Evolutionary conservation across 345 rosid genomes (phyloP).

Genomic region (Durio zibethinus): DNA sequence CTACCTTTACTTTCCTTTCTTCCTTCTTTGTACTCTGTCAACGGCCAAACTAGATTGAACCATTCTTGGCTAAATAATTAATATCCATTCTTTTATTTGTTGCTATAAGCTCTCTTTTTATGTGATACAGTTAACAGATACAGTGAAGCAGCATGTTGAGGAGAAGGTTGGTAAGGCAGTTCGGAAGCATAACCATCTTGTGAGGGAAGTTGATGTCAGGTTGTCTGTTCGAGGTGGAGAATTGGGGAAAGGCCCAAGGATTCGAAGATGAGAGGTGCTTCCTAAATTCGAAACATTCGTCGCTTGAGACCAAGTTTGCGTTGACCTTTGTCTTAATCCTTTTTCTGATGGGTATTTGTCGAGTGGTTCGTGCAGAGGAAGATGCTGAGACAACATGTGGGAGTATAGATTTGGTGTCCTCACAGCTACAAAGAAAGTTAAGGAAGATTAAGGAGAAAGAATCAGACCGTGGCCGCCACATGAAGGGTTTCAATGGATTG

Average conservation of each 20-base stretch:
- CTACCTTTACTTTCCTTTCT: not conserved
- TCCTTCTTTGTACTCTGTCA: not conserved
- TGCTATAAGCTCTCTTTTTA: not conserved
- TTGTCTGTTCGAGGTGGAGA: slow-evolving; percentile 89
- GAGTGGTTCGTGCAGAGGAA: slow-evolving; percentile 91
- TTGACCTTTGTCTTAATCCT: not conserved
- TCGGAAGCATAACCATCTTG: slow-evolving; percentile 82
- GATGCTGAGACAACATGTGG: slow-evolving; percentile 72
- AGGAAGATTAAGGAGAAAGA: slow-evolving; percentile 98
- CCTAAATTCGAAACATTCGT: not conserved
- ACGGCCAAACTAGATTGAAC: not conserved
- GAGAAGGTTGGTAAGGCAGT: slow-evolving; percentile 87
- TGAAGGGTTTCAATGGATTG: slow-evolving; percentile 69
- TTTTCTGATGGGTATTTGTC: slow-evolving; percentile 18
- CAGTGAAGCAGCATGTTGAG: slow-evolving; percentile 73
- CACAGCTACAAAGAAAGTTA: slow-evolving; percentile 72
- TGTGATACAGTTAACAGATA: slow-evolving; percentile 56
- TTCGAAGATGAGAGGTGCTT: slow-evolving; percentile 84
- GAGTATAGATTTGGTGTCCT: slow-evolving; percentile 79
- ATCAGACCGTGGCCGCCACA: slow-evolving; percentile 88
- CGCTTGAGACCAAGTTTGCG: not conserved
- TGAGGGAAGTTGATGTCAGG: slow-evolving; percentile 81
- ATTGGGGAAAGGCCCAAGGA: slow-evolving; percentile 83
- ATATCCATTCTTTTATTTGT: not conserved
- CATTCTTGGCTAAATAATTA: not conserved